These are phyloP conservation scores for Tulasnella sp. DNA, from an alignment of 768 basidiomycete genomes.

Conservation along the genomic window DNA sequence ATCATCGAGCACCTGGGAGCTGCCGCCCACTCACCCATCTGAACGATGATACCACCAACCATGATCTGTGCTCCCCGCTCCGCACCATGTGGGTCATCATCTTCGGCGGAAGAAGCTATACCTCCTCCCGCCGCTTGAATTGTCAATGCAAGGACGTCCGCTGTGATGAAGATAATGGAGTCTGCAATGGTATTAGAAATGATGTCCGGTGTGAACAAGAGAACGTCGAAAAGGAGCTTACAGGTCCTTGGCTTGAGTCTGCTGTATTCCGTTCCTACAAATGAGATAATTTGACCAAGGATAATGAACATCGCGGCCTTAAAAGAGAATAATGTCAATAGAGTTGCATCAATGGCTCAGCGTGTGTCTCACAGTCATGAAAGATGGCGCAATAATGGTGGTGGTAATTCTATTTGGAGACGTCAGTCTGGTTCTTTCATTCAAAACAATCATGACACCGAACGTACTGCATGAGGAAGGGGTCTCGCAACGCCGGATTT, in stretches of 20 bases:
- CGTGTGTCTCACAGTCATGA: conserved; percentile 27
- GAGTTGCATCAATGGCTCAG: not conserved
- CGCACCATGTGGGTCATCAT: conserved; percentile 18
- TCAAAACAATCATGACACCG: not conserved
- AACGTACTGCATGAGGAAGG: conserved; percentile 35
- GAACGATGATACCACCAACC: conserved; percentile 31
- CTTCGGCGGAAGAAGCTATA: conserved; percentile 33
- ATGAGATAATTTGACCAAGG: conserved; percentile 35
- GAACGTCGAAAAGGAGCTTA: conserved; percentile 24
- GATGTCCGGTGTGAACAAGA: not conserved
- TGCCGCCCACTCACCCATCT: conserved; percentile 14
- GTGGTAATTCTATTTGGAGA: conserved; percentile 31
- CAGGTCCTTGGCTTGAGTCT: conserved; percentile 33
- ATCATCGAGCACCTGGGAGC: not conserved
- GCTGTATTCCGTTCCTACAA: conserved; percentile 37
- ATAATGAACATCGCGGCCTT: conserved; percentile 47
- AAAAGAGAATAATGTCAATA: conserved; percentile 9
- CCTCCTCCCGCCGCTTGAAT: conserved; percentile 55
- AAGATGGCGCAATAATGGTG: conserved; percentile 45
- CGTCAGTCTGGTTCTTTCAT: not conserved
- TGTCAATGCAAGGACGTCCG: conserved; percentile 46
- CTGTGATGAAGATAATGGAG: conserved; percentile 24
- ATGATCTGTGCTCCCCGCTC: conserved; percentile 40
- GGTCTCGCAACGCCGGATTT: conserved; percentile 11
- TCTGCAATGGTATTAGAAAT: conserved; percentile 10